Evolutionary conservation across 106 monocot species (phyloP).

Genomic region (Phalaenopsis equestris): DNA sequence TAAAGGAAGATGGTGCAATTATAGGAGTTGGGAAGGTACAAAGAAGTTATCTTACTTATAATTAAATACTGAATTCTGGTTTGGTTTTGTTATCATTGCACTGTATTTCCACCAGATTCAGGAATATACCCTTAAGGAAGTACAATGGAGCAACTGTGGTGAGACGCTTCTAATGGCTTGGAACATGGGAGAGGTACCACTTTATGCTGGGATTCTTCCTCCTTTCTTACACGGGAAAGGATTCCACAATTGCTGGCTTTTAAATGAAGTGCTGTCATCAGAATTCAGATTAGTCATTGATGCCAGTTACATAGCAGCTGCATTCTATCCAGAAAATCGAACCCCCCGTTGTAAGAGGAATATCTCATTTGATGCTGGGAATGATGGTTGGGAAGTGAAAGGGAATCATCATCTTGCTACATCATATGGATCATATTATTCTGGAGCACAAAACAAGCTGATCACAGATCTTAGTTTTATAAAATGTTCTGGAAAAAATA

Average conservation of each 20-base stretch:
- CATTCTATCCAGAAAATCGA: conserved; percentile 42
- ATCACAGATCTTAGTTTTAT: conserved; percentile 25
- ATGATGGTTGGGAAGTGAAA: conserved; percentile 38
- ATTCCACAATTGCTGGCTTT: conserved; percentile 66
- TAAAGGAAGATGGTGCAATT: conserved; percentile 29
- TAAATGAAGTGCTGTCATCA: conserved; percentile 62
- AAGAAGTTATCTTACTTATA: not conserved
- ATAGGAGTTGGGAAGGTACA: conserved; percentile 56
- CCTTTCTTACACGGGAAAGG: conserved; percentile 72
- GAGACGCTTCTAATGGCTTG: conserved; percentile 71
- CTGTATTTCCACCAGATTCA: conserved; percentile 43
- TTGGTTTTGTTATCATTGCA: not conserved
- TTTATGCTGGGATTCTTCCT: conserved; percentile 64
- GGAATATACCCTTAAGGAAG: conserved; percentile 31
- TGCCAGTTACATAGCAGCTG: conserved; percentile 37
- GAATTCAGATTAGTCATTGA: conserved; percentile 76
- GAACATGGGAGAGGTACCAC: conserved; percentile 48
- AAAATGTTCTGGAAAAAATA: conserved; percentile 32
- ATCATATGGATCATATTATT: conserved; percentile 76
- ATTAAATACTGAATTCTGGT: not conserved
- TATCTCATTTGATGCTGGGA: not conserved
- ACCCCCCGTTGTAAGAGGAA: conserved; percentile 5
- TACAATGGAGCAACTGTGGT: conserved; percentile 20
- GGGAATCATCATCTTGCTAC: conserved; percentile 58
- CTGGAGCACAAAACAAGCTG: conserved; percentile 10